Evolutionary conservation across 2,329 filamentous ascomycete genomes (phyloP), one percentile per base, ranked within the genome.

Genomic region (Diplodia sapinea): DNA sequence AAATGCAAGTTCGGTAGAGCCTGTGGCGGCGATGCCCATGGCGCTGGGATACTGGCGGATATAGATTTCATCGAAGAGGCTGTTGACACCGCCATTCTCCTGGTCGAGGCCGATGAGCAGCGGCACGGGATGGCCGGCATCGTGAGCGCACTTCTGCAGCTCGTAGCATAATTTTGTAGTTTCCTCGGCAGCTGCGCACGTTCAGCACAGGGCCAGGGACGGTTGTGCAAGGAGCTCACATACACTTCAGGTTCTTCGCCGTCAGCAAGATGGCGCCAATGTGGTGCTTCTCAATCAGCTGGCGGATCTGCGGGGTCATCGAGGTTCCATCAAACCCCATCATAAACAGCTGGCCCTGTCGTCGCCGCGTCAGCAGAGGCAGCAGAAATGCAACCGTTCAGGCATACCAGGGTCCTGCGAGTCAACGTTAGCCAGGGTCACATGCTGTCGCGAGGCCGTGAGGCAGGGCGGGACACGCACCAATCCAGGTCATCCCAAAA

Each of bases 1-100:
- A 76, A 94, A 96, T 6, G 94, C 92, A 66, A 98, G 83, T 12
- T 95, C 88, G 43, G 89, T 89, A 12, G 90, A 94, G 29, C 94
- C 93, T 4, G 94, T 93, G 26, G 95, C 95, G n/a, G 94, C 93
- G 69, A 97, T 86, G 13, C 94, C 94, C 94, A 99, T 98, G 70
- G 94, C 92, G 75, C 94, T 97, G 9, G 95, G 95, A 73, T 97
- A 99, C 77, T 98, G 95, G 71, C 93, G 93, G 72, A 98, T 94
- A 77, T 94, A 95, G 74, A 95, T 92, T 73, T 97, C 93, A 77
- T 98, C 94, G 75, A 96, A 97, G 2, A 98, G 86, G 80, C 93
- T 97, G 82, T 97, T 98, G 78, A 97, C 94, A 3, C 94, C 94
- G 71, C 95, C 95, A 87, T 99, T 98, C 79, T 99, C 95, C 77